A percentile compares a stretch with the other conserved stretches of the same genome.
phyloP scores from a whole-genome alignment of 1,139 yeast genomes.

The Scheffersomyces cryptocercus region DNA sequence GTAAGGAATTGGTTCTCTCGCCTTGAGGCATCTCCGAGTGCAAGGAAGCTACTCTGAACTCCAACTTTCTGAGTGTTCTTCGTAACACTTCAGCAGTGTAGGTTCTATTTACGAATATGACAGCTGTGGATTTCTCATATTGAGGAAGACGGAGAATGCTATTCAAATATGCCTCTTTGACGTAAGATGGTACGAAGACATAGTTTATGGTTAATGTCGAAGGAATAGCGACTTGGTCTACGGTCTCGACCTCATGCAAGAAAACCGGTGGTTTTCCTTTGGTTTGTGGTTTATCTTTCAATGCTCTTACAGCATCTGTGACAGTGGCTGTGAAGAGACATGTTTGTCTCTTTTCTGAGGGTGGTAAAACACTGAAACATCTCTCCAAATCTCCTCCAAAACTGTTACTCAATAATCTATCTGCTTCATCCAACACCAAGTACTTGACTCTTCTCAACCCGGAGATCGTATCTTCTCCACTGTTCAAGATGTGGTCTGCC shows the following conservation, averaged over 20 bases:
- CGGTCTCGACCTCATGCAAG: conserved; percentile 77
- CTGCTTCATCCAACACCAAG: conserved; percentile 95
- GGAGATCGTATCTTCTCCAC: conserved; percentile 84
- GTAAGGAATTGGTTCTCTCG: conserved; percentile 88
- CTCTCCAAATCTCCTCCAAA: conserved; percentile 76
- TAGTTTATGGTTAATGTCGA: conserved; percentile 60
- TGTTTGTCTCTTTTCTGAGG: conserved; percentile 75
- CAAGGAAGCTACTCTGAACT: conserved; percentile 79
- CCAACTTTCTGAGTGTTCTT: conserved; percentile 71
- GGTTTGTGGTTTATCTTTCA: conserved; percentile 67
- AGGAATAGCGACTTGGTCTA: conserved; percentile 78
- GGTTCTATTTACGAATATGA: conserved; percentile 90
- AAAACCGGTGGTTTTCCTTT: conserved; percentile 68
- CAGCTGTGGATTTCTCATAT: conserved; percentile 66
- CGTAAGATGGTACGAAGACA: conserved; percentile 72
- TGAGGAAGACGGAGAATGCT: conserved; percentile 63
- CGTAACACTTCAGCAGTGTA: conserved; percentile 84
- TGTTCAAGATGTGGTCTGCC: conserved; percentile 86
- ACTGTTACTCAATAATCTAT: conserved; percentile 79
- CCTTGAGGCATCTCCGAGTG: conserved; percentile 95
- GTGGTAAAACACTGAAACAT: conserved; percentile 73
- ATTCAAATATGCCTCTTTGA: conserved; percentile 85
- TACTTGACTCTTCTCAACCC: conserved; percentile 78
- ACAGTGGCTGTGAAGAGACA: conserved; percentile 93
- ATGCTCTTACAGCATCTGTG: conserved; percentile 84